Base-by-base conservation (phyloP, 129 eudicot species). In the Saussurea involucrata region DNA sequence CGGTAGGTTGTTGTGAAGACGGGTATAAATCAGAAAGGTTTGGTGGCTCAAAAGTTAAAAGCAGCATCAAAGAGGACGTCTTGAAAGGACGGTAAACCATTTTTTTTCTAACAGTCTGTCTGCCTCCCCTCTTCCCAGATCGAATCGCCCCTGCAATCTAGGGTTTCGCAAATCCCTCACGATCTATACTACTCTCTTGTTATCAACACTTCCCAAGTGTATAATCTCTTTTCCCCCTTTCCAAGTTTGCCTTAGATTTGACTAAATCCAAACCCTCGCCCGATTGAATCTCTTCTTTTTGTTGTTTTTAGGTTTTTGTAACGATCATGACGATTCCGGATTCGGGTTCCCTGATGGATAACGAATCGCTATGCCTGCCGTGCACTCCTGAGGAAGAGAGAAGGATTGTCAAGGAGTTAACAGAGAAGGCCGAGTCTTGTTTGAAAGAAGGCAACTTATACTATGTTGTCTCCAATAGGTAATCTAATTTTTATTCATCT, bases 311-410 rank as follows among this genome's bases (percentile, higher is more conserved):
- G 78, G 77, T 60, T 80, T 42, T 32, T 46, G 46, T 57, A 27
- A 49, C 68, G 81, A 85, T 87, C 90, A 95, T 95, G 99, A 95
- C 99, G 82, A 95, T 95, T 73, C 85, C 90, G 17, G 91, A 92
- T 85, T 83, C 89, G 0, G 92, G 86, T 27, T 70, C 75, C 72
- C 75, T 87, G 87, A 82, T 91, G 93, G 97, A 86, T 72, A 89
- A 86, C 74, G 97, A 90, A 80, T 82, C 90, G 18, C 68, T 82
- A n/a, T 81, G 82, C 63, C 78, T 88, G 80, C 98, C 97, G 36
- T 93, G 87, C 83, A 87, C 92, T 42, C 98, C 97, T 10, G 88
- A 85, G 57, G 88, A 92, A 15, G 94, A 95, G 82, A 77, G 63
- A 25, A 84, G 84, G 89, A 88, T 88, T 70, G 76, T 95, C 4